phyloP scores from a whole-genome alignment of 495 filamentous ascomycete species.

The Podospora bellae-mahoneyi region DNA sequence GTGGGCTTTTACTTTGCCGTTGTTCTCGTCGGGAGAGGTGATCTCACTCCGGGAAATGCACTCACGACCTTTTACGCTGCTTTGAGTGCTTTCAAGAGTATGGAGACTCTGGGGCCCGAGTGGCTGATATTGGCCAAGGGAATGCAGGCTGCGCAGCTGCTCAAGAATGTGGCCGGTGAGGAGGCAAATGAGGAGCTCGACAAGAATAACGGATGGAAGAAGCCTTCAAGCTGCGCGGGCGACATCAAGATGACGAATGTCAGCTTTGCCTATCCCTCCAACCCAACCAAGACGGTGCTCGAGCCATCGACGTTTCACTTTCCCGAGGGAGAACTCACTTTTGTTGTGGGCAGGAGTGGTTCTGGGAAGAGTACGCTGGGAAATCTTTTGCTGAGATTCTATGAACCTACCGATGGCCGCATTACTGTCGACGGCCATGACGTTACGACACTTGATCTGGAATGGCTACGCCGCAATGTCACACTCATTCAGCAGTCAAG shows the following conservation, averaged over 20 bases:
- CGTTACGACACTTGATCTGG: constrained; percentile 58
- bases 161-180: constrained; percentile 45
- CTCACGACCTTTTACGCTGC: constrained; percentile 84
- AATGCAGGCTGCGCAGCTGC: constrained; percentile 62
- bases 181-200: constrained; percentile 22
- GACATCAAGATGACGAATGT: constrained; percentile 71
- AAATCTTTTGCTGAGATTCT: constrained; percentile 75
- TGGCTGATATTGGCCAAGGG: constrained; percentile 76
- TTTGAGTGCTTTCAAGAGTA: constrained; percentile 68
- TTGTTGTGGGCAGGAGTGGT: constrained; percentile 81
- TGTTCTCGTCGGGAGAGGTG: constrained; percentile 52
- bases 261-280: constrained; percentile 80
- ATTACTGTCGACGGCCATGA: constrained; percentile 66
- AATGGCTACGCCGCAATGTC: constrained; percentile 76
- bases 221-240: constrained; percentile 49
- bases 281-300: constrained; percentile 60
- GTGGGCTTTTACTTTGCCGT: constrained; percentile 90
- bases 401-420: constrained; percentile 60
- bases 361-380: constrained; percentile 91
- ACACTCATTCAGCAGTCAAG: constrained; percentile 82
- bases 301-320: constrained; percentile 60
- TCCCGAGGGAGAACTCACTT: constrained; percentile 67
- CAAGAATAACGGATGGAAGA: constrained; percentile 25
- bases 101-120: constrained; percentile 70
- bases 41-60: constrained; percentile 61